phyloP scores from a whole-genome alignment of 192 early-diverging fungal species.

The Thamnidium elegans region DNA sequence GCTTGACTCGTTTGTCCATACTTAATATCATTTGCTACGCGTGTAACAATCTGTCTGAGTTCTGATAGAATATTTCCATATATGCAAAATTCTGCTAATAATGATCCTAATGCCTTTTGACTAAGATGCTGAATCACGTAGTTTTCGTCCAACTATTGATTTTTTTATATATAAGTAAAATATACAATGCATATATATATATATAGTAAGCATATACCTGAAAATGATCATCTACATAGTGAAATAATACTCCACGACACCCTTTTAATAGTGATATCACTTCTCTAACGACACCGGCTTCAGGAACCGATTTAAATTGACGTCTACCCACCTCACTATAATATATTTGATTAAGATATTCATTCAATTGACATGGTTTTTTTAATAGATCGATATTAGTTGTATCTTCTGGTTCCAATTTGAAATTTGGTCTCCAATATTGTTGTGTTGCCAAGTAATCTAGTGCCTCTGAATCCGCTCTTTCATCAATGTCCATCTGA shows the following conservation, averaged over 20 bases:
- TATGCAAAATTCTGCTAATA: constrained; percentile 12
- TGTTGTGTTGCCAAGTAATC: constrained; percentile 17
- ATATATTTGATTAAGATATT: constrained; percentile 6
- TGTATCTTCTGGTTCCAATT: neutral
- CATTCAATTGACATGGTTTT: constrained; percentile 6
- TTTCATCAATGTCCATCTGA: constrained; percentile 10
- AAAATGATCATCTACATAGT: constrained; percentile 8
- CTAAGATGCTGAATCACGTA: constrained; percentile 17
- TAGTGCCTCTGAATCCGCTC: constrained; percentile 15
- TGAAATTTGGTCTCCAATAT: constrained; percentile 22
- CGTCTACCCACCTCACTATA: constrained; percentile 13
- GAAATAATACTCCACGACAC: constrained; percentile 27
- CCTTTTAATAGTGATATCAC: constrained; percentile 38
- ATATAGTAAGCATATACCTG: neutral
- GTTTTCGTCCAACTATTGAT: neutral
- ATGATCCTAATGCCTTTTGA: neutral
- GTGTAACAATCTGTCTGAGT: constrained; percentile 13
- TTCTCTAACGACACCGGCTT: constrained; percentile 38
- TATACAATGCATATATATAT: neutral
- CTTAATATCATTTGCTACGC: constrained; percentile 6
- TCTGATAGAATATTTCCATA: constrained; percentile 21
- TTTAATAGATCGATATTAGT: neutral
- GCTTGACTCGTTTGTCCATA: constrained; percentile 46
- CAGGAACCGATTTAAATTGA: constrained; percentile 20
- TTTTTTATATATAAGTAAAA: neutral